These are phyloP conservation scores for Physcomitrellopsis africana DNA, from an alignment of 225 moss, liverwort and hornwort genomes.

Conservation along the genomic window DNA sequence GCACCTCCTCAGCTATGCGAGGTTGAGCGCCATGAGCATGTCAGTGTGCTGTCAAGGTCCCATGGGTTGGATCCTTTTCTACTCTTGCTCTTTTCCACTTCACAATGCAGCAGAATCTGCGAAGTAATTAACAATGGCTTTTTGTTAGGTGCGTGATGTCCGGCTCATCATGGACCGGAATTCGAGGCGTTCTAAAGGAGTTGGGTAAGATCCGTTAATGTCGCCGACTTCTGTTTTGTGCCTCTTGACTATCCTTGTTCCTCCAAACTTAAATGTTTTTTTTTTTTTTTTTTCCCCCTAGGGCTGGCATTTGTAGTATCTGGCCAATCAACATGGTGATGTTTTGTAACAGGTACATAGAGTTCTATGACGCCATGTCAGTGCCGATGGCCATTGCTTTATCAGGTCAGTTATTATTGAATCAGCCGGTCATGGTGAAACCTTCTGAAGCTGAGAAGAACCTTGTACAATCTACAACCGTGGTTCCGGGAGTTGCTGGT, in stretches of 20 bases:
- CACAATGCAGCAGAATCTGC: conserved; percentile 20
- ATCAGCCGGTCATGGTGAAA: conserved; percentile 99
- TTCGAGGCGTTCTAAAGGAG: conserved; percentile 99
- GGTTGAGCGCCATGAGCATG: conserved; percentile 53
- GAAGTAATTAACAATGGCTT: conserved; percentile 16
- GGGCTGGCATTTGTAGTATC: not conserved
- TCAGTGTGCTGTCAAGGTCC: conserved; percentile 50
- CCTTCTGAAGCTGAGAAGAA: conserved; percentile 99
- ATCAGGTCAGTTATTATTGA: conserved; percentile 89
- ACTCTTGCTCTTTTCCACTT: conserved; percentile 46
- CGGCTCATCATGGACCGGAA: conserved; percentile 99
- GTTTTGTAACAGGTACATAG: conserved; percentile 79
- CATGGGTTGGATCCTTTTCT: conserved; percentile 55
- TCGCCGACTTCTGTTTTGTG: not conserved
- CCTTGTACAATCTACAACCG: conserved; percentile 94
- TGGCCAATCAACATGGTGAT: conserved; percentile 21
- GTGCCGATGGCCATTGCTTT: conserved; percentile 99
- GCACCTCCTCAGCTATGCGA: conserved; percentile 55
- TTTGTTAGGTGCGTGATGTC: conserved; percentile 92
- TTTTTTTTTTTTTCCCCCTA: no score
- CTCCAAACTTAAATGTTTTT: not conserved
- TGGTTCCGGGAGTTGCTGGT: conserved; percentile 94
- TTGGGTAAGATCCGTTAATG: conserved; percentile 61
- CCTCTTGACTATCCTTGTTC: not conserved
- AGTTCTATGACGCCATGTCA: conserved; percentile 99